Percentiles rank a stretch among this genome's conserved stretches.
These are phyloP conservation scores for Chaetomium globosum DNA, from an alignment of 2,329 filamentous ascomycete species.

Conservation along the genomic window DNA sequence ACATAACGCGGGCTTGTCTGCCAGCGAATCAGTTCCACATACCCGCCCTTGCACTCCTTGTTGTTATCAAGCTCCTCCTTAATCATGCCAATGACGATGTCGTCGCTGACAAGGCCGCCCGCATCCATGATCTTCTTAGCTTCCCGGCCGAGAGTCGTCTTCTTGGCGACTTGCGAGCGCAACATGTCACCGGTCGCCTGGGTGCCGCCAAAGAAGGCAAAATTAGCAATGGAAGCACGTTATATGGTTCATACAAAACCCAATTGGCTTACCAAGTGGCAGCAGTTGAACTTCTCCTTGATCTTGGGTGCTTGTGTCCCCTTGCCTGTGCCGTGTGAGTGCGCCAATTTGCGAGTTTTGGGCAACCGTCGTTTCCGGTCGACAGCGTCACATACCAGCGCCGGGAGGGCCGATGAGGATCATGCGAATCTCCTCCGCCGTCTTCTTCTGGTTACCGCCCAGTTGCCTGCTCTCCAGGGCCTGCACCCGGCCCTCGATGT, in stretches of 20 bases:
- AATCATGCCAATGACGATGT: slow-evolving; percentile 99
- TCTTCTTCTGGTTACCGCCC: slow-evolving; percentile 53
- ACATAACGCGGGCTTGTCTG: not conserved
- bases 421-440: slow-evolving; percentile 79
- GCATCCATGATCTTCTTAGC: slow-evolving; percentile 99
- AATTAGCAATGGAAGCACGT: slow-evolving; percentile 18
- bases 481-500: slow-evolving; percentile 83
- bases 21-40: slow-evolving; percentile 43
- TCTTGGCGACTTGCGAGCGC: slow-evolving; percentile 95
- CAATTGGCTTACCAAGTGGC: slow-evolving; percentile 77
- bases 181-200: slow-evolving; percentile 99
- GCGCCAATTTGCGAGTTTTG: slow-evolving; percentile 22
- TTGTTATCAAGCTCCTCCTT: slow-evolving; percentile 94
- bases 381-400: slow-evolving; percentile 70
- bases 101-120: slow-evolving; percentile 94
- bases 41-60: slow-evolving; percentile 96
- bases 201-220: slow-evolving; percentile 19
- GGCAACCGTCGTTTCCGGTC: not conserved
- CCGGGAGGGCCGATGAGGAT: slow-evolving; percentile 96
- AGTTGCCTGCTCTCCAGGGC: slow-evolving; percentile 76
- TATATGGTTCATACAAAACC: not conserved
- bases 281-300: slow-evolving; percentile 97
- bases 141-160: slow-evolving; percentile 90
- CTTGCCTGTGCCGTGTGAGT: slow-evolving; percentile 68
- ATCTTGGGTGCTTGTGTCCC: slow-evolving; percentile 97